phyloP scores from a whole-genome alignment of 306 rosid genomes.

The Lathyrus tuberosus region DNA sequence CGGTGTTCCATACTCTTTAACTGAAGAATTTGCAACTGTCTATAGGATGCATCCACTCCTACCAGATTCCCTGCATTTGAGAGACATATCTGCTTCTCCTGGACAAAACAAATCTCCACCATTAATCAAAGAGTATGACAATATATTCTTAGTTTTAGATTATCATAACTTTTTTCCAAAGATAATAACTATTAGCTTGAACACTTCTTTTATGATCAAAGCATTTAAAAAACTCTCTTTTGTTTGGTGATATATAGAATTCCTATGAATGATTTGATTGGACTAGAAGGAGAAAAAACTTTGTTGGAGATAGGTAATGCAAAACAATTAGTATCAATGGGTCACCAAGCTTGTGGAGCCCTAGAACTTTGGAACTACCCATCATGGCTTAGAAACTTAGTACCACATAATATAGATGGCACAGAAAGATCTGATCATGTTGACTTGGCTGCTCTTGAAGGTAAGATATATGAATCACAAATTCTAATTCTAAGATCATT shows the following conservation, averaged over 20 bases:
- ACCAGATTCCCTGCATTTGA: conserved; percentile 47
- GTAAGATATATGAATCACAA: conserved; percentile 21
- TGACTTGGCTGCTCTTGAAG: conserved; percentile 65
- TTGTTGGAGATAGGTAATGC: conserved; percentile 47
- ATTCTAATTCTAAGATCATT: background rate
- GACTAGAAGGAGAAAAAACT: conserved; percentile 48
- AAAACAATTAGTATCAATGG: conserved; percentile 64
- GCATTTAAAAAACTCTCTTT: background rate
- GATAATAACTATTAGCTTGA: too few relatives aligned
- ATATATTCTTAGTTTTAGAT: background rate
- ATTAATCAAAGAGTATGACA: conserved; percentile 45
- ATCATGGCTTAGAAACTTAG: conserved; percentile 44
- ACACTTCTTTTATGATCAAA: too few relatives aligned
- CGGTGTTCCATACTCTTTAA: conserved; percentile 63
- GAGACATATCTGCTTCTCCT: conserved; percentile 51
- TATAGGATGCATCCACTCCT: conserved; percentile 66
- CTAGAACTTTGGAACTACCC: conserved; percentile 70
- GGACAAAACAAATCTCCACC: conserved; percentile 58
- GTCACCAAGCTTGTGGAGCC: conserved; percentile 70
- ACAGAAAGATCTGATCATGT: conserved; percentile 58
- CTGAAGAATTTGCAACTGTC: conserved; percentile 61
- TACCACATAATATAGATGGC: conserved; percentile 53
- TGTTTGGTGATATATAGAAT: conserved; percentile 35
- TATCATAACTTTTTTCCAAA: too few relatives aligned
- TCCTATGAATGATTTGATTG: conserved; percentile 54